Conservation (phyloP, 2,329 filamentous ascomycete species). For the Talaromyces verruculosus region DNA sequence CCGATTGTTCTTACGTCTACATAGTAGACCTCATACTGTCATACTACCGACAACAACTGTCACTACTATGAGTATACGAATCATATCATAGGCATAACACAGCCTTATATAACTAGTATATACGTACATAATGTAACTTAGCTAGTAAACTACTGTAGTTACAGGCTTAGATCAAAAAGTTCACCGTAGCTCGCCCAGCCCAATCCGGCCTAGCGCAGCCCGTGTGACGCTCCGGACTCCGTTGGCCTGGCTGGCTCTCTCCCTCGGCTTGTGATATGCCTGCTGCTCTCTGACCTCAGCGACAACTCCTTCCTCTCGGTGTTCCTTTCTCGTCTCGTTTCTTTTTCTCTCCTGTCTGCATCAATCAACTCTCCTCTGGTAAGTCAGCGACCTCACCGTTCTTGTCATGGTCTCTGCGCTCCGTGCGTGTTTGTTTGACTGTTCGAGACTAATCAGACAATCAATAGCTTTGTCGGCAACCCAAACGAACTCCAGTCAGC, state of each 20-base stretch:
- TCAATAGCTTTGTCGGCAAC: background rate
- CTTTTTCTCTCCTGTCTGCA: background rate
- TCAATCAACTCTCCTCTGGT: background rate
- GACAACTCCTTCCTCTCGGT: background rate
- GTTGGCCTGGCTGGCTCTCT: background rate
- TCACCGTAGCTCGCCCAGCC: background rate
- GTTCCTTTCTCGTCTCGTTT: background rate
- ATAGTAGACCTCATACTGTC: slow-evolving; percentile 9
- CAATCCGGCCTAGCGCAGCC: background rate
- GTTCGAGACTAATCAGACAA: background rate
- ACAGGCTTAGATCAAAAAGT: slow-evolving; percentile 6
- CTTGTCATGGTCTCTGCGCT: background rate
- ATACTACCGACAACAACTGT: too few species aligned
- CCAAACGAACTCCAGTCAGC: background rate
- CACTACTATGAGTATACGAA: background rate
- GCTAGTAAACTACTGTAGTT: background rate
- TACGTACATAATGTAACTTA: background rate
- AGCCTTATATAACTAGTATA: background rate
- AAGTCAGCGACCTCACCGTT: background rate
- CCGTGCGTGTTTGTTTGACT: background rate
- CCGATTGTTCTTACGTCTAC: slow-evolving; percentile 14
- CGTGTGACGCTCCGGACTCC: slow-evolving; percentile 7
- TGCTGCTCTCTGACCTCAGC: background rate
- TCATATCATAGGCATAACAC: background rate
- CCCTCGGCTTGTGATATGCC: slow-evolving; percentile 15